A percentile compares a stretch with the other conserved stretches of the same genome.
phyloP scores from a whole-genome alignment of 305 asterid genomes.

The Striga hermonthica region DNA sequence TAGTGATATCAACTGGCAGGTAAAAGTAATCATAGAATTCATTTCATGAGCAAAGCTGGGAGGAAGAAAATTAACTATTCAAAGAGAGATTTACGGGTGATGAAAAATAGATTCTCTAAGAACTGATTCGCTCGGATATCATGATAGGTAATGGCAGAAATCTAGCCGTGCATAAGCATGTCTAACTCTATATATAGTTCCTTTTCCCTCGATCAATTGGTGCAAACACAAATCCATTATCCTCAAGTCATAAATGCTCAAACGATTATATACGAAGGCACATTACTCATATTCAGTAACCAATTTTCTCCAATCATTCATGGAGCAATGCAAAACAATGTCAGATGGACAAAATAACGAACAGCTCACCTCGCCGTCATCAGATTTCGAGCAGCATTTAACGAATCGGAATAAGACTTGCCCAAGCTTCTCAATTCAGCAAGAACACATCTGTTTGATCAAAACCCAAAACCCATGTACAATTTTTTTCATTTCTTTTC shows the following conservation, averaged over 20 bases:
- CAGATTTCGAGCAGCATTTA: slow-evolving; percentile 62
- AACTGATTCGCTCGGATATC: neutral
- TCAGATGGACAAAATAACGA: neutral
- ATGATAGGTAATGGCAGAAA: too few species aligned
- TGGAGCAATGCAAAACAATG: neutral
- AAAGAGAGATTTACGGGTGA: neutral
- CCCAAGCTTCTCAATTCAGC: slow-evolving; percentile 85
- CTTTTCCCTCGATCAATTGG: neutral
- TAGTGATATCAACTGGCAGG: too few species aligned
- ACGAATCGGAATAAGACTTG: slow-evolving; percentile 46
- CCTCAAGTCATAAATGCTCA: neutral
- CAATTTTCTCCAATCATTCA: neutral
- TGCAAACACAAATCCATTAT: neutral
- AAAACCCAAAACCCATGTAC: neutral
- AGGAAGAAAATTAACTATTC: neutral
- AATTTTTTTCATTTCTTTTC: neutral
- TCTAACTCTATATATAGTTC: neutral
- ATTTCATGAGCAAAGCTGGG: neutral
- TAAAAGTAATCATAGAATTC: neutral
- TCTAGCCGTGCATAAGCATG: neutral
- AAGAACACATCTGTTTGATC: slow-evolving; percentile 65
- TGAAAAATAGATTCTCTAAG: neutral
- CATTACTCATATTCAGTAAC: neutral
- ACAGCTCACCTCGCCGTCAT: slow-evolving; percentile 58
- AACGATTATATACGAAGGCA: too few species aligned